Evolutionary conservation across 1,139 yeast species (phyloP).

Genomic region (Williopsis jadinii): DNA sequence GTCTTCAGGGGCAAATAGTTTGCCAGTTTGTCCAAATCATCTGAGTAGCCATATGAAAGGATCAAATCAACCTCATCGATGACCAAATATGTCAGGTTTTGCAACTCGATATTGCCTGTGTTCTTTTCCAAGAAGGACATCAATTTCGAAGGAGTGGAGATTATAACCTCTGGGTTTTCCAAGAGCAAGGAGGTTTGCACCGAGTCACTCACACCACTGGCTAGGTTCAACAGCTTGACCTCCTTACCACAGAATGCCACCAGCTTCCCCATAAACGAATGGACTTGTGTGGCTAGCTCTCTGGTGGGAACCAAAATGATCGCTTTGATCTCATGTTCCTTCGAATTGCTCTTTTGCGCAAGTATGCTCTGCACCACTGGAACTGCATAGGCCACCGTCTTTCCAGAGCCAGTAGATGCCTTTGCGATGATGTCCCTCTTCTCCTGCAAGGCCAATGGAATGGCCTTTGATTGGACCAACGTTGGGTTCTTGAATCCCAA

Average conservation of each 20-base stretch:
- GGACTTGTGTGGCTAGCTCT: slow-evolving; percentile 81
- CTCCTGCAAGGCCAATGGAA: slow-evolving; percentile 83
- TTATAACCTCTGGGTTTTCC: slow-evolving; percentile 72
- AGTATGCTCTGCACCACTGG: slow-evolving; percentile 72
- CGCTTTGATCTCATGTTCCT: slow-evolving; percentile 29
- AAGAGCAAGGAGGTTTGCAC: slow-evolving; percentile 65
- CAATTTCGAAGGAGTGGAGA: slow-evolving; percentile 84
- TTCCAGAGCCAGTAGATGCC: slow-evolving; percentile 89
- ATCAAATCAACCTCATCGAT: slow-evolving; percentile 96
- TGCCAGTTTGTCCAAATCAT: slow-evolving; percentile 66
- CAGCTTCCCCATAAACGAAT: slow-evolving; percentile 60
- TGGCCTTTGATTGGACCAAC: slow-evolving; percentile 83
- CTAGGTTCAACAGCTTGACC: slow-evolving; percentile 63
- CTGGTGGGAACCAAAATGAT: slow-evolving; percentile 79
- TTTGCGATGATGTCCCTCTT: slow-evolving; percentile 82
- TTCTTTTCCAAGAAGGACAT: slow-evolving; percentile 48
- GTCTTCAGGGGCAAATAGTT: slow-evolving; percentile 62
- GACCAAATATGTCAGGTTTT: slow-evolving; percentile 59
- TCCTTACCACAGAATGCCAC: slow-evolving; percentile 64
- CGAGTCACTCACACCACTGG: slow-evolving; percentile 64
- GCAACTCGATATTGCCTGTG: slow-evolving; percentile 35
- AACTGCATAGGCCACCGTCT: slow-evolving; percentile 76
- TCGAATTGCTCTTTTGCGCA: slow-evolving; percentile 25
- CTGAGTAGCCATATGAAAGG: slow-evolving; percentile 83
- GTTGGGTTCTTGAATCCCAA: slow-evolving; percentile 85